Evolutionary conservation across 352 stramenopile genomes (phyloP), one percentile per base, ranked within the genome.

Genomic region (Aphanomyces euteiches): DNA sequence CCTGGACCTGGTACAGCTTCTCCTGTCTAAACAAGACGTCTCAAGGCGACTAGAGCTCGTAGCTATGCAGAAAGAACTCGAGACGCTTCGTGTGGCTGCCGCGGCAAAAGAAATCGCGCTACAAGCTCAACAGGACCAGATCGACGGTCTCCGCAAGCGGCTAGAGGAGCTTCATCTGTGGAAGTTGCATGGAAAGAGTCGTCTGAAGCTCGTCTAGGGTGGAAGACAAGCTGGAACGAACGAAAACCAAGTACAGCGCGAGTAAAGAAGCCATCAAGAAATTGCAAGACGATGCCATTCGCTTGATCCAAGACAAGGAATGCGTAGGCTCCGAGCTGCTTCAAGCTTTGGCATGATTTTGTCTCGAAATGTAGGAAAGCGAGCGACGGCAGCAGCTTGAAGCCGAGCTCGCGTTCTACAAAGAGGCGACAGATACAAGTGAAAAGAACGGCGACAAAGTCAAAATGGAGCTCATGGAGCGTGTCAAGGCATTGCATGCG

Each of bases 381-480:
- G 84, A 88, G 34, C 79, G 79, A 41, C 77, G 69, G 19, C 36
- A 75, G 8, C 77, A 87, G 39, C 56, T 89, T 0, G 68, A 82
- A 60, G 81, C 84, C 34, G 78, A 92, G 57, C 59, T 88, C 7
- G 78, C 85, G 64, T 89, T 90, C 69, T 47, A 90, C 0, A 75
- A 73, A 3, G 80, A 87, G 40, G 76, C 79, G 13, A 82, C 78
- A 10, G 69, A 79, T 7, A 79, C 87, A 17, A 78, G 90, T 40
- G 75, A 77, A 4, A 73, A 76, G 15, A 76, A 75, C 5, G 83
- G 80, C n/a, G 82, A 90, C 59, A 77, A 80, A 7, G 84, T 89
- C 40, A 77, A 83, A 12, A 72, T 89, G 0, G 73, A 79, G 17
- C 78, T 85, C n/a, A 74, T 90, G 1, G 82, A 92, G 19, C 73